Conservation (phyloP, 1,284 basidiomycete genomes). For the Leccinum glutinopallens region DNA sequence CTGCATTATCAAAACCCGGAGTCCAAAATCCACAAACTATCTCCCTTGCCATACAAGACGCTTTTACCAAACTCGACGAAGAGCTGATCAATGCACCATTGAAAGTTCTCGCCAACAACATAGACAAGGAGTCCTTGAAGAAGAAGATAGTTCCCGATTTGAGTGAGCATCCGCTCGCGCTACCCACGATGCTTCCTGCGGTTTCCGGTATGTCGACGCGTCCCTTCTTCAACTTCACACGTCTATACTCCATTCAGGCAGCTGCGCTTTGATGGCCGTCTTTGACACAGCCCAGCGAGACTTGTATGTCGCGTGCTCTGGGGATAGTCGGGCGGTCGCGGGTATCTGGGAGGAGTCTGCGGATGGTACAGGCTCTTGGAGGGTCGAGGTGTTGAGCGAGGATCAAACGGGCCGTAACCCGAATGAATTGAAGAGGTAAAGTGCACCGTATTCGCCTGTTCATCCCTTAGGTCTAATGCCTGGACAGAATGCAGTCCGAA, state of each 20-base stretch:
- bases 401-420: conserved; percentile 96
- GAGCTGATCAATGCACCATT: conserved; percentile 81
- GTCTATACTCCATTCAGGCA: conserved; percentile 52
- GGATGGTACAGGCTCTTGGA: conserved; percentile 71
- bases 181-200: conserved; percentile 78
- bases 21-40: conserved; percentile 61
- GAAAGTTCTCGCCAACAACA: conserved; percentile 63
- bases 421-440: conserved; percentile 73
- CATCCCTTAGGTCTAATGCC: conserved; percentile 14
- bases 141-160: conserved; percentile 63
- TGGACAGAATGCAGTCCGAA: conserved; percentile 78
- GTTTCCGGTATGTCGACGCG: conserved; percentile 53
- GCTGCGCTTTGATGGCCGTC: conserved; percentile 85
- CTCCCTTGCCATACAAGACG: conserved; percentile 72
- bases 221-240: neutral
- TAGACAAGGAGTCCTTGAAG: conserved; percentile 53
- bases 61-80: conserved; percentile 78
- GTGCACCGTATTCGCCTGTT: neutral
- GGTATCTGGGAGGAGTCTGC: conserved; percentile 81
- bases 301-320: conserved; percentile 89
- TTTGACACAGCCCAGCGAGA: conserved; percentile 83
- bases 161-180: conserved; percentile 67
- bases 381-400: conserved; percentile 88
- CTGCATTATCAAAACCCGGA: conserved; percentile 36
- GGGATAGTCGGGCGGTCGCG: conserved; percentile 95